Conservation (phyloP, 108 stramenopile genomes). For the Cylindrotheca closterium region DNA sequence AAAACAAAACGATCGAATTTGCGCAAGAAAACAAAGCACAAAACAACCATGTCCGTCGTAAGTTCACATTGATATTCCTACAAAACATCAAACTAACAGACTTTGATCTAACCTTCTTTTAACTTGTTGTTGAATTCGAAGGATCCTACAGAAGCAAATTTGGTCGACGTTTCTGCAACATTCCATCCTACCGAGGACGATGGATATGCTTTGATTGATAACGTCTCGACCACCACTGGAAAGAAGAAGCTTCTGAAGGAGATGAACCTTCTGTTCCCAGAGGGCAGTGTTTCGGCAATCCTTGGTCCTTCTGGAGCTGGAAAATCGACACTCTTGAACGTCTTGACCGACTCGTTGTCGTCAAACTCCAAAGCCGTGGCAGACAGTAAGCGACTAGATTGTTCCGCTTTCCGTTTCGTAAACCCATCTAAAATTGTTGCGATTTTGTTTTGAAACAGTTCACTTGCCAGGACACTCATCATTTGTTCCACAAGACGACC, state of each 20-base stretch:
- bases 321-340: slow-evolving; percentile 52
- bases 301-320: slow-evolving; percentile 54
- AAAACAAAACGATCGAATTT: no score
- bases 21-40: no score
- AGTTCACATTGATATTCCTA: no score
- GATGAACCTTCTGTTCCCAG: slow-evolving; percentile 47
- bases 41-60: no score
- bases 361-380: slow-evolving; percentile 32
- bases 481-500: slow-evolving; percentile 52
- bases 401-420: background rate
- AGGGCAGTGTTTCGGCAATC: slow-evolving; percentile 53
- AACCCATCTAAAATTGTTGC: background rate
- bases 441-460: slow-evolving; percentile 12
- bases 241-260: slow-evolving; percentile 33
- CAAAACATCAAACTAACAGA: background rate
- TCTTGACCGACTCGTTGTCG: slow-evolving; percentile 37
- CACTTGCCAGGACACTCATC: slow-evolving; percentile 42
- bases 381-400: slow-evolving; percentile 27
- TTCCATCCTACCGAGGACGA: slow-evolving; percentile 9
- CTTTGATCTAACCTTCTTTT: background rate
- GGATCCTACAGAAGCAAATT: background rate
- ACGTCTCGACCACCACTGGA: slow-evolving; percentile 11
- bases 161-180: slow-evolving; percentile 9
- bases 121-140: background rate
- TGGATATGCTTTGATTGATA: slow-evolving; percentile 14